Evolutionary conservation across 1,284 basidiomycete genomes (phyloP), one percentile per base, ranked within the genome.

Genomic region (Cryptococcus deneoformans): DNA sequence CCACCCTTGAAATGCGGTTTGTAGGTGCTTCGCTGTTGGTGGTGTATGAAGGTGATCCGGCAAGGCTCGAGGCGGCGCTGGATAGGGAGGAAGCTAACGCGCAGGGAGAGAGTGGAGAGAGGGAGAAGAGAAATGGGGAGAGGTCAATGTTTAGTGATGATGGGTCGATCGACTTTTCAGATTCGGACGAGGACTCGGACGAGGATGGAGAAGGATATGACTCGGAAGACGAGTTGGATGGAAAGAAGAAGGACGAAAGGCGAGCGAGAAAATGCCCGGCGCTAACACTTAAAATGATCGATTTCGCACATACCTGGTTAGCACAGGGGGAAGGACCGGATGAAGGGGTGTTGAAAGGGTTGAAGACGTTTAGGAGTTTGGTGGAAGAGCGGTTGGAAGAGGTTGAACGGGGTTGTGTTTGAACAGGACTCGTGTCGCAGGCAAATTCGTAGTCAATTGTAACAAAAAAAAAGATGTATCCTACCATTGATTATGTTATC

Each of bases 241-340:
- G 63, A 7, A 58, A 54, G 8, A 60, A 53, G 35, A 70, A 70
- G 35, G 72, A 78, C 42, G 76, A 68, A 11, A 66, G 65, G 7
- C 67, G 75, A 51, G 75, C 74, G 52, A 72, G 72, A 42, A 68
- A 71, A 2, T 81, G 82, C 6, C 82, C 84, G 12, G 83, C 88
- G 8, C 86, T 84, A 62, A 79, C 81, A 8, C 81, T 95, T 57
- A 87, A 87, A 59, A 77, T 96, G 62, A 97, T 97, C 59, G 94
- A 98, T 79, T 97, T 98, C 76, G 94, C 92, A 3, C 95, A 98
- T 76, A 89, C 92, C 4, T 80, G 82, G 39, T 65, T 89, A 8
- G 82, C 79, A 2, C 82, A 85, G 0, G 90, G 90, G 0, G 73
- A 86, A 66, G 94, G 93, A 1, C 85, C 86, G 0, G 94, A 97